Evolutionary conservation across 805 yeast genomes (phyloP).

Genomic region (Candida corydali): DNA sequence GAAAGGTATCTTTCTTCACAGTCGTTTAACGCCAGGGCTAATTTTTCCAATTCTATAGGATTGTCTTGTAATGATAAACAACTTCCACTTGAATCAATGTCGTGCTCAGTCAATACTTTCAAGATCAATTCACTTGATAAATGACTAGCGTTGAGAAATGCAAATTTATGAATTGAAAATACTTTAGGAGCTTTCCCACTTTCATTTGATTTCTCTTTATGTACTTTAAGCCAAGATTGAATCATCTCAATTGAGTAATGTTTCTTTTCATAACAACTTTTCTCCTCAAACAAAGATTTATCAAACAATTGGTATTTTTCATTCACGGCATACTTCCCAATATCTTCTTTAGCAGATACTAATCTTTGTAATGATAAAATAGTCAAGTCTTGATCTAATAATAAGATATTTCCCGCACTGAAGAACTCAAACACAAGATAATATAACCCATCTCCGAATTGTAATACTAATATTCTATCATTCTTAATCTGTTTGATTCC

Average conservation of each 20-base stretch:
- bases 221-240: slow-evolving; percentile 35
- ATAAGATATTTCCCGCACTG: slow-evolving; percentile 87
- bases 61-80: slow-evolving; percentile 25
- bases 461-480: slow-evolving; percentile 79
- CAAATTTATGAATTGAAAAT: slow-evolving; percentile 62
- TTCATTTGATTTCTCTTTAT: slow-evolving; percentile 19
- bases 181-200: slow-evolving; percentile 41
- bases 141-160: slow-evolving; percentile 66
- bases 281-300: slow-evolving; percentile 36
- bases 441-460: slow-evolving; percentile 77
- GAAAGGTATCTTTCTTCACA: slow-evolving; percentile 43
- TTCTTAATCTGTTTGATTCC: slow-evolving; percentile 68
- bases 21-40: slow-evolving; percentile 40
- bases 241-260: slow-evolving; percentile 28
- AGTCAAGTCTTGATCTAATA: slow-evolving; percentile 64
- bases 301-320: slow-evolving; percentile 65
- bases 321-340: slow-evolving; percentile 68
- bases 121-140: slow-evolving; percentile 76
- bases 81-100: slow-evolving; percentile 43
- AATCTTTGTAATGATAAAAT: slow-evolving; percentile 74
- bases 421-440: slow-evolving; percentile 86
- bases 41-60: slow-evolving; percentile 22
- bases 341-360: slow-evolving; percentile 68
- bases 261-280: slow-evolving; percentile 10
- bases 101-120: slow-evolving; percentile 45